Evolutionary conservation across 495 filamentous ascomycete species (phyloP), one percentile per base, ranked within the genome.

Genomic region (Thermochaetoides thermophila): DNA sequence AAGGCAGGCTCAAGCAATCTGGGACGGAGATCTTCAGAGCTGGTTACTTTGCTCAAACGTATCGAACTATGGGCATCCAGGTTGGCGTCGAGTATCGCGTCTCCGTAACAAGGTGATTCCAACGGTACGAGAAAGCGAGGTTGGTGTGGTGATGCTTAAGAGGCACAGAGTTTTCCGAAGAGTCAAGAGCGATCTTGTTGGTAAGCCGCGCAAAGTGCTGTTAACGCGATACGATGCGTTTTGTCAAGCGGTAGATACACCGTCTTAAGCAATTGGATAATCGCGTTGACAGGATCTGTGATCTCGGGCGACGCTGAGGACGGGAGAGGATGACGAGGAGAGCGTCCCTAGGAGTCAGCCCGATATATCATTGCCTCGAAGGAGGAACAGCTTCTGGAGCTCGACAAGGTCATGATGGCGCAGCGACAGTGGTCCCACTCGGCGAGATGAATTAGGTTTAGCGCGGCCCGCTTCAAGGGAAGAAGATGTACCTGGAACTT

Each of bases 341-440:
- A 29, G 19, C 20, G 34, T 47, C 50, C 59, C 57, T 48, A 49
- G 60, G 63, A 65, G 61, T 65, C 61, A 65, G 48, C 43, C 52
- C 45, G 60, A 58, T 67, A 67, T 67, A 63, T 67, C 60, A 65
- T 42, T 55, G 38, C 23, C 29, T 30, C 10, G 20, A 30, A 27
- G 27, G 17, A 28, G 29, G 17, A 35, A 22, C 17, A 30, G 14
- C 17, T 29, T 13, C 27, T 34, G 33, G 20, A 36, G 32, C 25
- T 14, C 32, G 15, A 17, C 23, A 31, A 26, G 43, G 24, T 27
- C 40, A 31, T 24, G 39, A 49, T 38, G 49, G 52, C 52, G 49
- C 52, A 55, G 52, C 34, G 37, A 44, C 40, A 25, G 36, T 32
- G 35, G 29, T 23, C 23, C 31, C 27, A 34, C 35, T 52, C 49